Conservation (phyloP, 768 basidiomycete species). For the Termitomyces sp. region DNA sequence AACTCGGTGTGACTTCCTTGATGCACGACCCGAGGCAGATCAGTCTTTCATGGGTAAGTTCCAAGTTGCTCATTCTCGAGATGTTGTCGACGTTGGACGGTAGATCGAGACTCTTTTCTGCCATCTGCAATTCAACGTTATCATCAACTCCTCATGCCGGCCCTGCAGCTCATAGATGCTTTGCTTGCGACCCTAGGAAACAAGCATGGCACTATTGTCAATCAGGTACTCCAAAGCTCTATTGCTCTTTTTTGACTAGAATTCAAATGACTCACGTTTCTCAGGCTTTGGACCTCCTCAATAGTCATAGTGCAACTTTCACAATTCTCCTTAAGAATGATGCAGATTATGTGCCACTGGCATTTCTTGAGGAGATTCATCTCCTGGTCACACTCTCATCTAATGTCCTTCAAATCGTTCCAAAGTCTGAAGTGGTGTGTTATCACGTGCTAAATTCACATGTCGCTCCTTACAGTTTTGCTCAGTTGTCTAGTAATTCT, state of each 20-base stretch:
- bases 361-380: conserved; percentile 74
- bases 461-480: neutral
- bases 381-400: conserved; percentile 71
- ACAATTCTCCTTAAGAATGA: conserved; percentile 79
- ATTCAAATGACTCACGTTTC: neutral
- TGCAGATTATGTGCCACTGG: conserved; percentile 51
- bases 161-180: conserved; percentile 74
- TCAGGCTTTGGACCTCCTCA: conserved; percentile 77
- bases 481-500: conserved; percentile 54
- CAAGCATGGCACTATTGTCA: conserved; percentile 59
- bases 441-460: neutral
- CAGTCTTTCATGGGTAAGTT: conserved; percentile 73
- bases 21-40: conserved; percentile 78
- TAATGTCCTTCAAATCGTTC: conserved; percentile 63
- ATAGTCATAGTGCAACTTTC: conserved; percentile 79
- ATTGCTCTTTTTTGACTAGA: neutral
- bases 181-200: conserved; percentile 74
- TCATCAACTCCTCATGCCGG: conserved; percentile 86
- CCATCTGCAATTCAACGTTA: conserved; percentile 86
- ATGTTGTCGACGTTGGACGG: conserved; percentile 2
- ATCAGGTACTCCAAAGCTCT: conserved; percentile 45
- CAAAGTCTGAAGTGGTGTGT: conserved; percentile 75
- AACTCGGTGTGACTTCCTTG: conserved; percentile 83
- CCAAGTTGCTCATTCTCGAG: neutral
- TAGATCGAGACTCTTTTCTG: conserved; percentile 83